Evolutionary conservation across 1,284 basidiomycete species (phyloP).

Genomic region (Ustilago curta): DNA sequence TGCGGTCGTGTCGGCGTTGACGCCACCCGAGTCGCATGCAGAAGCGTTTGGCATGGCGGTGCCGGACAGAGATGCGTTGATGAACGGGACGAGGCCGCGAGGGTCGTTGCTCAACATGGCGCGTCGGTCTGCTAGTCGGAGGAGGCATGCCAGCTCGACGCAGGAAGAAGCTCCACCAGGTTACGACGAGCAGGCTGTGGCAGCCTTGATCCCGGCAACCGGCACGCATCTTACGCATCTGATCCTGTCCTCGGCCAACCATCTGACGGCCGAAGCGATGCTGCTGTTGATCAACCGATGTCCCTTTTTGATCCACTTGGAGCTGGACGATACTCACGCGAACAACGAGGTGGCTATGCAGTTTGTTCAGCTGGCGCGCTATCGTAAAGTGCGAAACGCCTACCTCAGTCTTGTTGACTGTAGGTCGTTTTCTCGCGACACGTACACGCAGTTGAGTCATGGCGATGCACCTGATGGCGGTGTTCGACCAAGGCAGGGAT

Average conservation of each 20-base stretch:
- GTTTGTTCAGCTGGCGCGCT: conserved; percentile 48
- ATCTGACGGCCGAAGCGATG: conserved; percentile 35
- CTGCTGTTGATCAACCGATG: conserved; percentile 49
- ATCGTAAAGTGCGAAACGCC: conserved; percentile 40
- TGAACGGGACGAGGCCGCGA: conserved; percentile 25
- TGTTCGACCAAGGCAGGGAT: conserved; percentile 34
- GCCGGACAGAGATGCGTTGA: conserved; percentile 27
- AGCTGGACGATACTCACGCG: conserved; percentile 57
- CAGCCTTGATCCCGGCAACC: conserved; percentile 62
- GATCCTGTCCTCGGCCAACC: conserved; percentile 73
- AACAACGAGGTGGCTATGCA: conserved; percentile 47
- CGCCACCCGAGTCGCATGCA: conserved; percentile 71
- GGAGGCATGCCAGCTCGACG: conserved; percentile 14
- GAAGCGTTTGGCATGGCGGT: conserved; percentile 39
- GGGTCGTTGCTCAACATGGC: conserved; percentile 31
- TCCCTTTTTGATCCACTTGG: conserved; percentile 51
- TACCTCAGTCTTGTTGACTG: conserved; percentile 60
- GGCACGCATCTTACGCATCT: conserved; percentile 81
- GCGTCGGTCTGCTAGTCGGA: conserved; percentile 38
- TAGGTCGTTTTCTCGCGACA: conserved; percentile 41
- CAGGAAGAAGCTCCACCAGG: conserved; percentile 20
- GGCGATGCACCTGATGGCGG: conserved; percentile 23
- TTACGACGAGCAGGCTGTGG: conserved; percentile 35
- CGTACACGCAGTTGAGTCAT: conserved; percentile 34
- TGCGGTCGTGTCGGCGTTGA: conserved; percentile 77